Evolutionary conservation across 2,329 filamentous ascomycete species (phyloP), one percentile per base, ranked within the genome.

Genomic region (Fusarium chaquense): DNA sequence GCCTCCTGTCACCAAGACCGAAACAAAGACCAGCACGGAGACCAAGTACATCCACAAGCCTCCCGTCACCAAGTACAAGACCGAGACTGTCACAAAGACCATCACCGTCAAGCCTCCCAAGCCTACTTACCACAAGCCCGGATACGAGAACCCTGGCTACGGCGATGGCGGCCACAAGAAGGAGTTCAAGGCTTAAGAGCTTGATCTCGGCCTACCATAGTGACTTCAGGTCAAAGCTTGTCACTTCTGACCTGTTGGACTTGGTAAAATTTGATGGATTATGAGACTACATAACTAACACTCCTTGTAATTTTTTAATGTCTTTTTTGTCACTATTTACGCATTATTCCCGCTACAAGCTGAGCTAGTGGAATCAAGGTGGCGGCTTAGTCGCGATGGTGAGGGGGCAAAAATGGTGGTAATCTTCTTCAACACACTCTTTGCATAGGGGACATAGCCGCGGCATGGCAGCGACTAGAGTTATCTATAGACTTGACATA

Each of bases 401-500:
- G 36, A 58, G 26, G 9, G 22, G 26, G 36, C 20, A 65, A 51
- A 66, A 36, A 30, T 52, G 49, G 49, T 52, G 49, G 49, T 41
- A 22, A 35, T 69, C 46, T 65, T 66, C 51, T 69, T 69, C 66
- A 2, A 66, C 22, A 69, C 66, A 54, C 47, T 69, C 66, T 6
- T 69, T 69, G 54, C 11, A 69, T 66, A 69, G 66, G 52, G 45
- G 51, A 69, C 57, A 62, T 69, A 66, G 65, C 35, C 47, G 65
- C 61, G 24, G 38, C 35, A 32, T 44, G 32, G 12, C 20, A 12
- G 58, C 57, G 56, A 52, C 66, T 66, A 56, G 11, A 24, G 36
- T 45, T 56, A 38, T 69, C 60, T 58, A 47, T 65, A 65, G 66
- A 69, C 15, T 33, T 40, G 22, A 50, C 1, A 58, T 45, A 50